Evolutionary conservation across 345 rosid genomes (phyloP).

Genomic region (Isatis tinctoria): DNA sequence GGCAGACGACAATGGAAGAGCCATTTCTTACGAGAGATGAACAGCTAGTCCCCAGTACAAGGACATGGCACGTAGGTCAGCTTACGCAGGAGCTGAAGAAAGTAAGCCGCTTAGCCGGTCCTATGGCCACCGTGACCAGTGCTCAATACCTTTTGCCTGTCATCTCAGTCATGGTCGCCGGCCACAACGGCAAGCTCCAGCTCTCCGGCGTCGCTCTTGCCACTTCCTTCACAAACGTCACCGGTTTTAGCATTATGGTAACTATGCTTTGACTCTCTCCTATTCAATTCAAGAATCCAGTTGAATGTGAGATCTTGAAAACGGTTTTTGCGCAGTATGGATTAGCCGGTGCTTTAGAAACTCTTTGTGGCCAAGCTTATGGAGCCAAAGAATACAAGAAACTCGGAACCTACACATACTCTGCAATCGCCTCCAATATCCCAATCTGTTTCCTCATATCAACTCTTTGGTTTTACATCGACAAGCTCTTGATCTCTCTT

Average conservation of each 20-base stretch:
- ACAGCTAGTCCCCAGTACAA: neutral
- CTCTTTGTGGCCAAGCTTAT: conserved; percentile 32
- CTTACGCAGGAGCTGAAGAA: conserved; percentile 18
- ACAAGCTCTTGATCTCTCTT: conserved; percentile 13
- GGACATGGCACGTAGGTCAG: conserved; percentile 5
- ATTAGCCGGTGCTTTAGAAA: conserved; percentile 1
- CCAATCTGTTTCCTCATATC: conserved; percentile 20
- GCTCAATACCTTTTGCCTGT: conserved; percentile 20
- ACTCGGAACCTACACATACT: conserved; percentile 20
- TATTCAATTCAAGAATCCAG: neutral
- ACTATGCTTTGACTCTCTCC: neutral
- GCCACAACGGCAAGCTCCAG: conserved; percentile 20
- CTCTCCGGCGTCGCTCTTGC: conserved; percentile 26
- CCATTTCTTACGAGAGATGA: conserved; percentile 1
- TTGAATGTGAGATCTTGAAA: neutral
- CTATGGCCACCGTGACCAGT: conserved; percentile 22
- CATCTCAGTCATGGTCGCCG: conserved; percentile 22
- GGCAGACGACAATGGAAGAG: conserved; percentile 19
- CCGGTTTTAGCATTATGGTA: conserved; percentile 23
- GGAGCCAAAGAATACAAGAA: conserved; percentile 25
- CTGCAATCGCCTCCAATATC: conserved; percentile 11
- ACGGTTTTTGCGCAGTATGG: neutral
- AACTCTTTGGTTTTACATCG: conserved; percentile 19
- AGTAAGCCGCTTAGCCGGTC: conserved; percentile 11
- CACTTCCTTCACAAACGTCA: conserved; percentile 19